Evolutionary conservation across 2,329 filamentous ascomycete species (phyloP).

Genomic region (Pyricularia pennisetigena): DNA sequence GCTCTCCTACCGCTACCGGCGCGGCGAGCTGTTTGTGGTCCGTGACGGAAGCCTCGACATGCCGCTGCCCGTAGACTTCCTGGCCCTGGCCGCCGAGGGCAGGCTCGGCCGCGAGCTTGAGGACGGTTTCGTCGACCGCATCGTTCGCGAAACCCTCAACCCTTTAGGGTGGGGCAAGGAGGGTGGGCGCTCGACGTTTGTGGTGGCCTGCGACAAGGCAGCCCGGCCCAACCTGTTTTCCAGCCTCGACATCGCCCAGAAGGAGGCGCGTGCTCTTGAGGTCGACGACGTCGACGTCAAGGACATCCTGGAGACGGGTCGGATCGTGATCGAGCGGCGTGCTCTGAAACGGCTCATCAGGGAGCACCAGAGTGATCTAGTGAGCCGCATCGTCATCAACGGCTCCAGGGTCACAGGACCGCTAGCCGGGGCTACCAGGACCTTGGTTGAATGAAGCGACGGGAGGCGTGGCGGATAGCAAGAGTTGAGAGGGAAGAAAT

Average conservation of each 20-base stretch:
- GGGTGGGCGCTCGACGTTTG: constrained; percentile 63
- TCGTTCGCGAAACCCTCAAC: constrained; percentile 58
- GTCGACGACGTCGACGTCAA: constrained; percentile 88
- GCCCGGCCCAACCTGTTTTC: constrained; percentile 53
- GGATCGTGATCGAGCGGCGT: constrained; percentile 75
- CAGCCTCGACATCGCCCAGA: constrained; percentile 52
- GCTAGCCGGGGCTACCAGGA: constrained; percentile 5
- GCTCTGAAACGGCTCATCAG: constrained; percentile 69
- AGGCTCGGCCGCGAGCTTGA: constrained; percentile 27
- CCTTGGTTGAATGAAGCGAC: neutral
- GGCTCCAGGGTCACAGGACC: constrained; percentile 25
- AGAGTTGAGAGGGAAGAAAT: neutral
- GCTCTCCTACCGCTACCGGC: constrained; percentile 79
- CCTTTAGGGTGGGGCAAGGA: constrained; percentile 59
- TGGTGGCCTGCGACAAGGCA: constrained; percentile 42
- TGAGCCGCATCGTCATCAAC: constrained; percentile 34
- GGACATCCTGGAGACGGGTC: constrained; percentile 75
- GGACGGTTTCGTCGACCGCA: constrained; percentile 41
- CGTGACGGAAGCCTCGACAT: constrained; percentile 64
- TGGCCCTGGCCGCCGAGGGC: constrained; percentile 24
- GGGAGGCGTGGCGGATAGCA: neutral
- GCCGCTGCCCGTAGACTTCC: constrained; percentile 38
- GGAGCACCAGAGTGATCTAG: constrained; percentile 60
- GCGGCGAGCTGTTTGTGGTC: constrained; percentile 79
- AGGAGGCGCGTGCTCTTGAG: constrained; percentile 60